Percentiles rank a stretch among this genome's conserved stretches.
These are phyloP conservation scores for Elongisporangium prolatum DNA, from an alignment of 352 stramenopile genomes.

Conservation along the genomic window DNA sequence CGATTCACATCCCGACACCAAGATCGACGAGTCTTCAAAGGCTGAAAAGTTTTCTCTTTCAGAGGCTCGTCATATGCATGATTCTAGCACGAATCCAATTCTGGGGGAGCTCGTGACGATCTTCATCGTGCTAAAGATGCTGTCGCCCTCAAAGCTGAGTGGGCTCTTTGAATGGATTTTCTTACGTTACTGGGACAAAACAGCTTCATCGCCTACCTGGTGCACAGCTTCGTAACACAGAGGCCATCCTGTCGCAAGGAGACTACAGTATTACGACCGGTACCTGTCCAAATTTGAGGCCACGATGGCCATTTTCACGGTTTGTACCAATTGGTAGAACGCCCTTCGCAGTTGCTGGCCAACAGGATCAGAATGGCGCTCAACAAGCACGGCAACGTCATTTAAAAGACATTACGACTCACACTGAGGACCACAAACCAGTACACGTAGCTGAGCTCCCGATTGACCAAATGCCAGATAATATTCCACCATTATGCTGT, in stretches of 20 bases:
- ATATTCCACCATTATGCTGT: too few relatives aligned
- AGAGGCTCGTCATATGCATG: conserved; percentile 13
- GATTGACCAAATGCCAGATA: too few relatives aligned
- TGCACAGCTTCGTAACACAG: conserved; percentile 31
- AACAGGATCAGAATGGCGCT: conserved; percentile 7
- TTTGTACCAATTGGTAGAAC: conserved; percentile 27
- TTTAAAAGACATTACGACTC: too few relatives aligned
- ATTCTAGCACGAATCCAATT: conserved; percentile 17
- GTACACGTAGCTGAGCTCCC: too few relatives aligned
- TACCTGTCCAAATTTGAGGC: conserved; percentile 25
- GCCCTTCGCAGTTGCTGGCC: conserved; percentile 16
- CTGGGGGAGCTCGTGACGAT: conserved; percentile 15
- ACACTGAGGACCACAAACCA: too few relatives aligned
- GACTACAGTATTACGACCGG: conserved; percentile 31
- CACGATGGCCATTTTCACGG: conserved; percentile 19
- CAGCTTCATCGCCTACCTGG: conserved; percentile 40
- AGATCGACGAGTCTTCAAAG: conserved; percentile 14
- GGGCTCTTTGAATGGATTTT: conserved; percentile 33
- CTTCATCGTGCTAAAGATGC: conserved; percentile 30
- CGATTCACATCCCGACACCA: conserved; percentile 20
- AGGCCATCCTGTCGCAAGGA: conserved; percentile 14
- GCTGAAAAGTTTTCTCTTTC: too few relatives aligned
- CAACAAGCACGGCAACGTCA: too few relatives aligned
- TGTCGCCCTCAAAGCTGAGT: conserved; percentile 26
- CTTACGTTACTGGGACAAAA: conserved; percentile 29